A percentile compares a stretch with the other conserved stretches of the same genome.
phyloP scores from a whole-genome alignment of 108 stramenopile genomes.

The Seminavis robusta region DNA sequence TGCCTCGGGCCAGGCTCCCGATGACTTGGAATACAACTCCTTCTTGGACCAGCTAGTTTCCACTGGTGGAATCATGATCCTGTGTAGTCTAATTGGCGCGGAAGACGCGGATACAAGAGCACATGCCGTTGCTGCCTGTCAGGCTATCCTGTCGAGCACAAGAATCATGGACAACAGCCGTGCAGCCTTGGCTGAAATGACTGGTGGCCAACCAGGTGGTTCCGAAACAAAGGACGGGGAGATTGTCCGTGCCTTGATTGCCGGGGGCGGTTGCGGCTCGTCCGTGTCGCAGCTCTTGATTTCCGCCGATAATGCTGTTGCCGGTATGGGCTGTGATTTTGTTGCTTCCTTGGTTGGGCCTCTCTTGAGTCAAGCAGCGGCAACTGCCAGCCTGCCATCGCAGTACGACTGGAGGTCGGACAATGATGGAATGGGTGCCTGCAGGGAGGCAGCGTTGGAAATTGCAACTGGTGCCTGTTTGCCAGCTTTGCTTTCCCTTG shows the following conservation, averaged over 20 bases:
- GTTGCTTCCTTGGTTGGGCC: constrained; percentile 57
- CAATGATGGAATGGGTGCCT: constrained; percentile 36
- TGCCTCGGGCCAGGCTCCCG: constrained; percentile 34
- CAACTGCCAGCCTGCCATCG: constrained; percentile 22
- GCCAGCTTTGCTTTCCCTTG: constrained; percentile 42
- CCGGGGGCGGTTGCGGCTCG: constrained; percentile 64
- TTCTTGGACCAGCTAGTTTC: constrained; percentile 59
- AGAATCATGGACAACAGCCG: constrained; percentile 52
- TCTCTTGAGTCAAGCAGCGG: constrained; percentile 47
- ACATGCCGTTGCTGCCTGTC: constrained; percentile 70
- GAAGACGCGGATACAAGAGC: constrained; percentile 79
- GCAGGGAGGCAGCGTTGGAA: constrained; percentile 71
- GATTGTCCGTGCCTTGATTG: constrained; percentile 64
- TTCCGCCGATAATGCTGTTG: constrained; percentile 72
- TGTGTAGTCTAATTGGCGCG: constrained; percentile 61
- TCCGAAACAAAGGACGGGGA: constrained; percentile 48
- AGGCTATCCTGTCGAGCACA: constrained; percentile 53
- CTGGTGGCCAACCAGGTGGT: constrained; percentile 29
- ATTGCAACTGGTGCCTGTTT: constrained; percentile 57
- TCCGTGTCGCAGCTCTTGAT: constrained; percentile 70
- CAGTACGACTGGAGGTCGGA: constrained; percentile 40
- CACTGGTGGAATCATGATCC: constrained; percentile 75
- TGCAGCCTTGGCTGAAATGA: constrained; percentile 38
- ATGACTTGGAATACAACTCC: constrained; percentile 45
- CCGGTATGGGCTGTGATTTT: constrained; percentile 71